Base-by-base conservation (phyloP, 352 stramenopile genomes). In the Phytophthora boehmeriae region DNA sequence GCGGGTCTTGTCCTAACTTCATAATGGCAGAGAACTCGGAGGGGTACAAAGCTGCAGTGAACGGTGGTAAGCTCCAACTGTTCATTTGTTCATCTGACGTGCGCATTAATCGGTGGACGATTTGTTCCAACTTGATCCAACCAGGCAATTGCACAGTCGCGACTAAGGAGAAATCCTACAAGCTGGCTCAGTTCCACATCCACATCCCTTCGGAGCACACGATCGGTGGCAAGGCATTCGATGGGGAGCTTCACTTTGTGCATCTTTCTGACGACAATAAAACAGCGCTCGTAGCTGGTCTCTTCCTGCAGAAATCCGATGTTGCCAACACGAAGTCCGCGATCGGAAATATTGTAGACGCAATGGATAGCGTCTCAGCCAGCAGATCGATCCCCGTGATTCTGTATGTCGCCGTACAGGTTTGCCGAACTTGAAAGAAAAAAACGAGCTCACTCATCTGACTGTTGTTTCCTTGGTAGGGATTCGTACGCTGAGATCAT, bases 401-500 rank as follows among this genome's bases (percentile, higher is more conserved):
- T 6, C 3, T 70, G 78, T 87, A 71, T n/a, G 73, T 72, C 32
- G 9, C 19, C 6, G 9, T 5, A 35, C 34, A 8, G 17, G 11
- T 9, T 39, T 4, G 34, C 14, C 9, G 34, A 13, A 39, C 2
- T 16, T 17, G 4, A 8, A 19, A 22, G 4, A 8, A 19, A 22
- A 44, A 17, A 20, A 23, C 4, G 38, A 6, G 2, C 14, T 8
- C 5, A 8, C 19, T 44, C 13, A 44, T 22, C 9, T 10, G n/a
- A 17, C 16, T 39, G 34, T 14, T 39, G 32, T 48, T 32, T 39
- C 1, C n/a, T n/a, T n/a, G n/a, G n/a, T 43, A 88, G 75, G 1
- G 57, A 50, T 30, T 83, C 82, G 42, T 89, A 89, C 46, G 66
- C 82, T 6, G 68, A 85, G 41, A 17, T 88, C 32, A 68, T 89